Percentiles rank a stretch among this genome's conserved stretches.
phyloP scores from a whole-genome alignment of 2,329 filamentous ascomycete species.

The Fusarium decemcellulare region DNA sequence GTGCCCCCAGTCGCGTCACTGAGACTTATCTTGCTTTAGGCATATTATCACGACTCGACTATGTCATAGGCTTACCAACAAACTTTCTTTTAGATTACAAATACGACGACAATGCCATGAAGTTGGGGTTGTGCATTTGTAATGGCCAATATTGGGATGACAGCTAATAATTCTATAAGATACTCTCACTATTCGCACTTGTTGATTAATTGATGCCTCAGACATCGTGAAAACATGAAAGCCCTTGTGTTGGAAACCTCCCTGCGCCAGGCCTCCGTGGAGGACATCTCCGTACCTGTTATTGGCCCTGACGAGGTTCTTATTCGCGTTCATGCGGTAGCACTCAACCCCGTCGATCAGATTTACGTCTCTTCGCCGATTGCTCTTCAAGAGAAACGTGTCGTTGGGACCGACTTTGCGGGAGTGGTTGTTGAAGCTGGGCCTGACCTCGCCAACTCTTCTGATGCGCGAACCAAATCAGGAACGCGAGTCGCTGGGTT shows the following conservation, averaged over 20 bases:
- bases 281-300: conserved; percentile 32
- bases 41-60: no score
- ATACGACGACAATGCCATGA: no score
- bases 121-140: no score
- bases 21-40: no score
- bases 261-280: conserved; percentile 8
- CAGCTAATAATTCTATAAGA: no score
- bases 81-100: no score
- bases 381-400: conserved; percentile 45
- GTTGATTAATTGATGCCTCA: no score
- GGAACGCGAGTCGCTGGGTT: conserved; percentile 58
- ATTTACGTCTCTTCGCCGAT: conserved; percentile 55
- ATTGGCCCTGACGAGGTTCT: conserved; percentile 38
- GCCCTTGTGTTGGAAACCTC: conserved; percentile 39
- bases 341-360: conserved; percentile 48
- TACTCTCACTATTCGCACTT: no score
- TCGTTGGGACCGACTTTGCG: conserved; percentile 59
- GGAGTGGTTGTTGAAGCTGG: conserved; percentile 49
- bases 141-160: no score
- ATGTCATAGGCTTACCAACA: no score
- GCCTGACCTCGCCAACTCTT: conserved; percentile 13
- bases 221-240: conserved; percentile 34
- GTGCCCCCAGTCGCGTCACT: no score
- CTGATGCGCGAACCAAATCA: conserved; percentile 31
- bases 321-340: conserved; percentile 43